Percentiles rank a stretch among this genome's conserved stretches.
Evolutionary conservation across 1,284 basidiomycete species (phyloP).

Genomic region (Moesziomyces sp.): DNA sequence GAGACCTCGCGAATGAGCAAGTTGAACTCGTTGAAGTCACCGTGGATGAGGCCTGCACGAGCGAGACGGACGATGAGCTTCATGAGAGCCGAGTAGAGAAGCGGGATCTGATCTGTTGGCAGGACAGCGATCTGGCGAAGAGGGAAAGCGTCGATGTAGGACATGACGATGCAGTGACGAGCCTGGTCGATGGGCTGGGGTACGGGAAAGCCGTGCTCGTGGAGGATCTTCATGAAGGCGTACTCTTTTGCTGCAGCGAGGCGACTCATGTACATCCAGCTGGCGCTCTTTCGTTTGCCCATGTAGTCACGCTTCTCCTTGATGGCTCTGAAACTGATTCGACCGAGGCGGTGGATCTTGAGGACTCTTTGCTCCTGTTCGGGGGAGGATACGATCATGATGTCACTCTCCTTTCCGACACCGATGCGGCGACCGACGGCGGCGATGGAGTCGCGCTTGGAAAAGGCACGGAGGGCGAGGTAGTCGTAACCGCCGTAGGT

Average conservation of each 20-base stretch:
- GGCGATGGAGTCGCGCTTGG: slow-evolving; percentile 72
- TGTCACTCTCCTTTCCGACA: slow-evolving; percentile 97
- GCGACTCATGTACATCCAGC: slow-evolving; percentile 99
- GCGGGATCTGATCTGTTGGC: slow-evolving; percentile 78
- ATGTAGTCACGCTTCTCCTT: slow-evolving; percentile 97
- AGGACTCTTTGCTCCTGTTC: slow-evolving; percentile 87
- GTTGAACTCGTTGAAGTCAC: slow-evolving; percentile 99
- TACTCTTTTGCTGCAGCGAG: slow-evolving; percentile 96
- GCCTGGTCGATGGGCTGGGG: slow-evolving; percentile 93
- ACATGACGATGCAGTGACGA: slow-evolving; percentile 95
- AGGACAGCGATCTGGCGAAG: slow-evolving; percentile 90
- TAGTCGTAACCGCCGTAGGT: slow-evolving; percentile 99
- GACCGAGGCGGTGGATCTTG: slow-evolving; percentile 91
- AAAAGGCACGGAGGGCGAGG: slow-evolving; percentile 90
- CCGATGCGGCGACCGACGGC: slow-evolving; percentile 94
- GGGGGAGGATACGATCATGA: slow-evolving; percentile 88
- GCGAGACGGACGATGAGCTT: slow-evolving; percentile 95
- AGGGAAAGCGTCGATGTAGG: slow-evolving; percentile 93
- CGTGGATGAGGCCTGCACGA: slow-evolving; percentile 91
- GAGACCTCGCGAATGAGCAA: slow-evolving; percentile 80
- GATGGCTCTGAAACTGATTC: slow-evolving; percentile 95
- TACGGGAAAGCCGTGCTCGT: slow-evolving; percentile 92
- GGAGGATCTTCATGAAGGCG: slow-evolving; percentile 98
- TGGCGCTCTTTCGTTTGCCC: slow-evolving; percentile 92
- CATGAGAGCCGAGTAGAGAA: slow-evolving; percentile 92